Percentiles rank a stretch among this genome's conserved stretches.
Conservation (phyloP, 1,139 yeast species). For the Taiozyma onychis region DNA sequence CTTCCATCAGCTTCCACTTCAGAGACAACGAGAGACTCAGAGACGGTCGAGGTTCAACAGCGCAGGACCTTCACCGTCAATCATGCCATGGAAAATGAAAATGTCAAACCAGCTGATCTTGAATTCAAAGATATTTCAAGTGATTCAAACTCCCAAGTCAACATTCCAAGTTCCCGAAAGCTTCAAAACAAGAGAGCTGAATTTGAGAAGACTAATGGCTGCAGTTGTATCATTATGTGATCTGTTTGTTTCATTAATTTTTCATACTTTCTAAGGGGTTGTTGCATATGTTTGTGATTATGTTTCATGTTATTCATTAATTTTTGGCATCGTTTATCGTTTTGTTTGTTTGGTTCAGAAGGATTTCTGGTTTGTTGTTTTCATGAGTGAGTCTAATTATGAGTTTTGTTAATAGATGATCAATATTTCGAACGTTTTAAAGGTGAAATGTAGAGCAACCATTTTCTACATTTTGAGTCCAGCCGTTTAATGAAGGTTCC, state of each 20-base stretch:
- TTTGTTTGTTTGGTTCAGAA: neutral
- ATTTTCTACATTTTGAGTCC: neutral
- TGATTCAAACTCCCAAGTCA: neutral
- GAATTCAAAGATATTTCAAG: neutral
- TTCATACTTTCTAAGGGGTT: neutral
- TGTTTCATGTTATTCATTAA: neutral
- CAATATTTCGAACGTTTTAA: neutral
- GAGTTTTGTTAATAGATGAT: neutral
- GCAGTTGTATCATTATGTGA: conserved; percentile 13
- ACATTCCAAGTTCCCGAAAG: neutral
- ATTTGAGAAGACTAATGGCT: neutral
- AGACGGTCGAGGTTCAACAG: neutral
- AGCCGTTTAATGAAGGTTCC: too few species aligned
- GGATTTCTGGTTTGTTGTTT: neutral
- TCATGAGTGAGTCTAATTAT: neutral
- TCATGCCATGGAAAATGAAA: neutral
- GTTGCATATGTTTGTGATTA: neutral
- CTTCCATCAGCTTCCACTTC: neutral
- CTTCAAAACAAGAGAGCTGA: neutral
- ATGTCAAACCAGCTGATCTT: neutral
- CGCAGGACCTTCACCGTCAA: neutral
- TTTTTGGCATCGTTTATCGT: neutral
- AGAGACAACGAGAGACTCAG: neutral
- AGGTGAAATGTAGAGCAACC: neutral
- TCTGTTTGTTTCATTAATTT: neutral